Conservation (phyloP, 805 yeast genomes). For the Wickerhamiella vanderwaltii region DNA sequence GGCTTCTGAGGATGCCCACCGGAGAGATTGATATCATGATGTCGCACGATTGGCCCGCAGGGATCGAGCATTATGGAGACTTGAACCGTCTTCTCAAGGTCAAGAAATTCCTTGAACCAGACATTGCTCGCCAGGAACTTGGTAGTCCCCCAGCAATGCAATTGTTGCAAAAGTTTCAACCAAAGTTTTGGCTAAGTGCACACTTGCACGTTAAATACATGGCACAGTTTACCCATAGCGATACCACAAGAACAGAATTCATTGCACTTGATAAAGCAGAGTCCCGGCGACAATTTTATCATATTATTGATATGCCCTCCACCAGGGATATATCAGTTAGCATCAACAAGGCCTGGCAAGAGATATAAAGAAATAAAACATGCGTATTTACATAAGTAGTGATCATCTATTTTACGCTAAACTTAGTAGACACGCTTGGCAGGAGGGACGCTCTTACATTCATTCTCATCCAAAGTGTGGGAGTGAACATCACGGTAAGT, state of each 20-base stretch:
- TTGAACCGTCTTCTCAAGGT: slow-evolving; percentile 34
- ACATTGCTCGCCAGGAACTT: slow-evolving; percentile 44
- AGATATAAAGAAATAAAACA: not conserved
- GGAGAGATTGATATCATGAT: slow-evolving; percentile 42
- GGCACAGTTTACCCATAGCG: slow-evolving; percentile 39
- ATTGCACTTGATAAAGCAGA: slow-evolving; percentile 79
- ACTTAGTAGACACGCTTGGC: slow-evolving; percentile 82
- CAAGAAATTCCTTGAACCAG: slow-evolving; percentile 60
- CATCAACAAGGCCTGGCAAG: not conserved
- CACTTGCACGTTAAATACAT: slow-evolving; percentile 70
- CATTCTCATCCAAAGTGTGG: slow-evolving; percentile 77
- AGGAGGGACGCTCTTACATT: slow-evolving; percentile 94
- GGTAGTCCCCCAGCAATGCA: slow-evolving; percentile 63
- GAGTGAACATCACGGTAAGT: slow-evolving; percentile 77
- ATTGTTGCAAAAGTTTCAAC: slow-evolving; percentile 43
- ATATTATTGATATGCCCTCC: slow-evolving; percentile 35
- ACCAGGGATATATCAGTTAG: no score
- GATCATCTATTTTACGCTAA: not conserved
- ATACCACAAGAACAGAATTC: slow-evolving; percentile 32
- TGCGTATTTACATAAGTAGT: not conserved
- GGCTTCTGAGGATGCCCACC: slow-evolving; percentile 29
- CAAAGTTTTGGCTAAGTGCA: slow-evolving; percentile 74
- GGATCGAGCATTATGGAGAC: slow-evolving; percentile 57
- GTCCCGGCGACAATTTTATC: slow-evolving; percentile 45
- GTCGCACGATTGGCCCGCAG: slow-evolving; percentile 93